phyloP scores from a whole-genome alignment of 1,284 basidiomycete genomes.

The Paramarasmius palmivorus region DNA sequence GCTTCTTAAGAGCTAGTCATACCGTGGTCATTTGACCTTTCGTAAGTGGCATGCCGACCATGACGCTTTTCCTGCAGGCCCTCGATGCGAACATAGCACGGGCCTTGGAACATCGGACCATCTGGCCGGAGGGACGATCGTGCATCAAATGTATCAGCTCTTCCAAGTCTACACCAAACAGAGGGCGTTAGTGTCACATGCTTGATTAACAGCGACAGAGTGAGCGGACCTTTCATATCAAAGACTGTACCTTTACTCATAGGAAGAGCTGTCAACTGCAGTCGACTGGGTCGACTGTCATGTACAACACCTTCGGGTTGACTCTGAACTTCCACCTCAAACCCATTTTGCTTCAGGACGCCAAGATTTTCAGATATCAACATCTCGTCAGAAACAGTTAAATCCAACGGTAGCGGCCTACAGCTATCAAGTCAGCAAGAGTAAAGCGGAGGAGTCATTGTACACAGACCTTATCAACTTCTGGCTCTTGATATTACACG shows the following conservation, averaged over 20 bases:
- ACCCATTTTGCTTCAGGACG: slow-evolving; percentile 31
- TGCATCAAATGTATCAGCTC: slow-evolving; percentile 87
- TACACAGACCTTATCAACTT: slow-evolving; percentile 70
- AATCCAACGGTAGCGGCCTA: slow-evolving; percentile 79
- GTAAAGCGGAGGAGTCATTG: slow-evolving; percentile 1
- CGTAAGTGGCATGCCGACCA: slow-evolving; percentile 89
- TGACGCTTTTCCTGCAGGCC: slow-evolving; percentile 94
- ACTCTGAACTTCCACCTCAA: slow-evolving; percentile 40
- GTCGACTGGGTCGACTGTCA: slow-evolving; percentile 33
- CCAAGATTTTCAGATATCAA: too few species aligned
- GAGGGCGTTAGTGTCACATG: not conserved
- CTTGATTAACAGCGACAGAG: not conserved
- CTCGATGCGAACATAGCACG: slow-evolving; percentile 95
- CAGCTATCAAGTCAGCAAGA: slow-evolving; percentile 2
- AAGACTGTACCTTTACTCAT: slow-evolving; percentile 90
- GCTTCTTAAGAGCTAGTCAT: slow-evolving; percentile 28
- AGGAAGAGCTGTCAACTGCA: slow-evolving; percentile 83
- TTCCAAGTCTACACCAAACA: slow-evolving; percentile 75
- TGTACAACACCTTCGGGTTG: slow-evolving; percentile 37
- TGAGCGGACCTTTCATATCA: slow-evolving; percentile 47
- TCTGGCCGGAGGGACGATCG: slow-evolving; percentile 74
- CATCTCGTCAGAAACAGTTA: slow-evolving; percentile 65
- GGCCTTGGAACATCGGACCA: slow-evolving; percentile 92
- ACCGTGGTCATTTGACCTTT: slow-evolving; percentile 80
- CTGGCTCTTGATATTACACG: slow-evolving; percentile 88